Conservation (phyloP, 2,329 filamentous ascomycete species). For the Colletotrichum falcatum region DNA sequence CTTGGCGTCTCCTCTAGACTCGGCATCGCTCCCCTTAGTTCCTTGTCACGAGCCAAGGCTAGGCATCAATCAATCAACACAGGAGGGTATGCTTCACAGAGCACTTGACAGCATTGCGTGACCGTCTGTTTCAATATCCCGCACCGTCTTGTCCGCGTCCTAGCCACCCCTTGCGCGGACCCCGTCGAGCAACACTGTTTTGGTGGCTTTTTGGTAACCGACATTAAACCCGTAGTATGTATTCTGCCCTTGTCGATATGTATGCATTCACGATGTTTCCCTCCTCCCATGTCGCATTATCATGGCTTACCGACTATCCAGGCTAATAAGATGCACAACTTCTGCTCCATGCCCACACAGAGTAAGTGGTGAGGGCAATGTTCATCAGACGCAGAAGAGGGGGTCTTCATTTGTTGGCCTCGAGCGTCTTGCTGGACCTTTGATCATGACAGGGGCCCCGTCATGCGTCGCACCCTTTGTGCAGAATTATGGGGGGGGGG, state of each 20-base stretch:
- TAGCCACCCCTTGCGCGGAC: conserved; percentile 16
- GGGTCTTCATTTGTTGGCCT: conserved; percentile 35
- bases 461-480: conserved; percentile 37
- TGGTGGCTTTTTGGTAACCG: not conserved
- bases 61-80: conserved; percentile 37
- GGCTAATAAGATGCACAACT: conserved; percentile 4
- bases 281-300: conserved; percentile 6
- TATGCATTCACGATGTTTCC: not conserved
- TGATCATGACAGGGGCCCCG: conserved; percentile 19
- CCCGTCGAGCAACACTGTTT: not conserved
- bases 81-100: conserved; percentile 10
- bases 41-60: conserved; percentile 11
- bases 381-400: conserved; percentile 18
- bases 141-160: conserved; percentile 22
- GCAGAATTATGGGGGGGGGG: conserved; percentile 31
- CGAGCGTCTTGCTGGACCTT: conserved; percentile 24
- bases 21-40: not conserved
- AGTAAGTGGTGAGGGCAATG: conserved; percentile 1
- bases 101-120: conserved; percentile 39
- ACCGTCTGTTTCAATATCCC: conserved; percentile 29
- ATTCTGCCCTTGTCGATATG: conserved; percentile 27
- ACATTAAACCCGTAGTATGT: conserved; percentile 16
- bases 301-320: not conserved
- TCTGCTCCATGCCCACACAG: conserved; percentile 10
- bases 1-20: conserved; percentile 15